Percentiles rank a stretch among this genome's conserved stretches.
Conservation (phyloP, 306 rosid species). For the Dalbergia cochinchinensis region DNA sequence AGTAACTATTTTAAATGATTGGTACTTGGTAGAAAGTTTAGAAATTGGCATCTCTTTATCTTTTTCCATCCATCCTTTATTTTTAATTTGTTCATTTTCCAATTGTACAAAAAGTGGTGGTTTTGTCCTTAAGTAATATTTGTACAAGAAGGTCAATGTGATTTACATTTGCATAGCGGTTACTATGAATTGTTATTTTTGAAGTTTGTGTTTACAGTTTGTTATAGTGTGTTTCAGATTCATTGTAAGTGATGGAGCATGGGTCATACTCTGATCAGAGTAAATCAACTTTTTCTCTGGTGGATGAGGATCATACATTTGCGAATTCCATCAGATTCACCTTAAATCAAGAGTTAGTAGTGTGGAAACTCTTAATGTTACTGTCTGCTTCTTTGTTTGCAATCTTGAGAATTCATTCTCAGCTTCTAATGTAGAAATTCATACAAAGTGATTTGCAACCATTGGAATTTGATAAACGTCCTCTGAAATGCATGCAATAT, state of each 20-base stretch:
- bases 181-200: not conserved
- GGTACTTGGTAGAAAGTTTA: too few species aligned
- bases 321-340: constrained; percentile 74
- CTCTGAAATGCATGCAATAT: not conserved
- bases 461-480: not conserved
- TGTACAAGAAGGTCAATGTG: not conserved
- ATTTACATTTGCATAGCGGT: not conserved
- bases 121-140: not conserved
- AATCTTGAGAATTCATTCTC: constrained; percentile 1
- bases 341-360: constrained; percentile 79
- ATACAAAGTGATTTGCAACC: not conserved
- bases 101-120: not conserved
- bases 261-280: constrained; percentile 68
- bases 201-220: constrained; percentile 9
- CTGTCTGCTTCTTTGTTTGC: not conserved
- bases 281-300: constrained; percentile 74
- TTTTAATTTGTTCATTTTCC: too few species aligned
- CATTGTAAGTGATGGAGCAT: constrained; percentile 56
- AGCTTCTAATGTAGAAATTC: not conserved
- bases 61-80: not conserved
- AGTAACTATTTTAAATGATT: too few species aligned
- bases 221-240: constrained; percentile 28
- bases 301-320: constrained; percentile 81
- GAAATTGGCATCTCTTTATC: not conserved
- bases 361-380: not conserved